Evolutionary conservation across 2,329 filamentous ascomycete genomes (phyloP).

Genomic region (Diaporthe aspalathi): DNA sequence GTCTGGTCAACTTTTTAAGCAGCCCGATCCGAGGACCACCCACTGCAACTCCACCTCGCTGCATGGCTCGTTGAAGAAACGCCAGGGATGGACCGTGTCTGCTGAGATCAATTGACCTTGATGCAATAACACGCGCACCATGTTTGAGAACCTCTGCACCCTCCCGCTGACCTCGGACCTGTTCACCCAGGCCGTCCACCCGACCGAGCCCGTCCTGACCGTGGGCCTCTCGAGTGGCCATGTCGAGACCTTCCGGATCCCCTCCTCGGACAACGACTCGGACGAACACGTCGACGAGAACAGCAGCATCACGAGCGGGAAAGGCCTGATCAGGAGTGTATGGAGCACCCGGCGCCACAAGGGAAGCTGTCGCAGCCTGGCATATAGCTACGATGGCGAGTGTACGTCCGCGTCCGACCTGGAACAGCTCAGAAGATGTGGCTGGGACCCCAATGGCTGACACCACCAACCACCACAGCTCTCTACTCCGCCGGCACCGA

Average conservation of each 20-base stretch:
- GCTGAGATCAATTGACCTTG: constrained; percentile 29
- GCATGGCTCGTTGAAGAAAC: constrained; percentile 15
- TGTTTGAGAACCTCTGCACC: constrained; percentile 94
- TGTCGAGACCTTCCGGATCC: constrained; percentile 84
- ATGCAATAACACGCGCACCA: constrained; percentile 50
- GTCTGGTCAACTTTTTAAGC: constrained; percentile 3
- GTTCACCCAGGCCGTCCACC: constrained; percentile 89
- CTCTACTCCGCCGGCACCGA: constrained; percentile 74
- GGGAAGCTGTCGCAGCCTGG: constrained; percentile 87
- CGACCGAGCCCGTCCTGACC: constrained; percentile 83
- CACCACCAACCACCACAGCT: constrained; percentile 49
- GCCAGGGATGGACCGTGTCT: constrained; percentile 27
- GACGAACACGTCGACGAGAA: constrained; percentile 64
- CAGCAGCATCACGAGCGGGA: constrained; percentile 69
- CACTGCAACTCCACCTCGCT: constrained; percentile 9
- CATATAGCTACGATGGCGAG: constrained; percentile 82
- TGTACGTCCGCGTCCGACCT: constrained; percentile 55
- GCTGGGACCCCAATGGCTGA: not conserved
- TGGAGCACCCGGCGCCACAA: constrained; percentile 94
- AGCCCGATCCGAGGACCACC: not conserved
- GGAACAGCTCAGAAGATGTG: not conserved
- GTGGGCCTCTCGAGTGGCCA: constrained; percentile 88
- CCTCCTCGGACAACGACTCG: constrained; percentile 60
- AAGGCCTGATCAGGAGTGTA: constrained; percentile 80
- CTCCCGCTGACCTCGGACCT: constrained; percentile 87